Evolutionary conservation across 2,329 filamentous ascomycete species (phyloP).

Genomic region (Atkinsonella hypoxylon): DNA sequence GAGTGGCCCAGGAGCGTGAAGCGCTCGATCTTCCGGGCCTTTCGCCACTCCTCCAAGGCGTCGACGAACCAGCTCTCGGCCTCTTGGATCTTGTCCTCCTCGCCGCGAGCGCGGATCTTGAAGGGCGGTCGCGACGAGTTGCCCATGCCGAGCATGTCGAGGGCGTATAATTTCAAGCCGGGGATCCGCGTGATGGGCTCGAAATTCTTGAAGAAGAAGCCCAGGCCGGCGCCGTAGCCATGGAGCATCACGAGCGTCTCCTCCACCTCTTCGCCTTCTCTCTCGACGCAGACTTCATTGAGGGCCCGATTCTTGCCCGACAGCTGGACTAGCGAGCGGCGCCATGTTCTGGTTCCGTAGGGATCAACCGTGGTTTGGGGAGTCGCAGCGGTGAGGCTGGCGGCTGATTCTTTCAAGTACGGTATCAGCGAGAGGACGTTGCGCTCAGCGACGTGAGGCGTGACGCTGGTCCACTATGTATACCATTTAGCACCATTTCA

Average conservation of each 20-base stretch:
- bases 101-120: slow-evolving; percentile 71
- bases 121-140: slow-evolving; percentile 76
- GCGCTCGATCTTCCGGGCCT: slow-evolving; percentile 75
- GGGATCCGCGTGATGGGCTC: slow-evolving; percentile 67
- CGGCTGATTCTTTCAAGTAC: slow-evolving; percentile 63
- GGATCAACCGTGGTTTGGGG: slow-evolving; percentile 46
- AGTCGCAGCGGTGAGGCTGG: slow-evolving; percentile 39
- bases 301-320: slow-evolving; percentile 76
- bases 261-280: slow-evolving; percentile 64
- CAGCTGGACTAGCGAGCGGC: slow-evolving; percentile 71
- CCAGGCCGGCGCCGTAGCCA: slow-evolving; percentile 89
- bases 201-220: slow-evolving; percentile 98
- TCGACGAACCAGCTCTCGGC: slow-evolving; percentile 96
- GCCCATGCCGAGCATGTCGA: slow-evolving; percentile 95
- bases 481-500: background rate
- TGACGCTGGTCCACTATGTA: slow-evolving; percentile 70
- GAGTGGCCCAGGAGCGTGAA: slow-evolving; percentile 93
- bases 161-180: slow-evolving; percentile 81
- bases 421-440: slow-evolving; percentile 79
- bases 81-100: slow-evolving; percentile 68
- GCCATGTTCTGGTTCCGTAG: slow-evolving; percentile 75
- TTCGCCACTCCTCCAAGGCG: slow-evolving; percentile 89
- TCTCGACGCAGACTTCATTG: slow-evolving; percentile 88
- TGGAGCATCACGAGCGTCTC: slow-evolving; percentile 93
- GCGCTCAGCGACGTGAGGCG: slow-evolving; percentile 74